Base-by-base conservation (phyloP, 495 filamentous ascomycete genomes). In the Neurospora sublineolata region DNA sequence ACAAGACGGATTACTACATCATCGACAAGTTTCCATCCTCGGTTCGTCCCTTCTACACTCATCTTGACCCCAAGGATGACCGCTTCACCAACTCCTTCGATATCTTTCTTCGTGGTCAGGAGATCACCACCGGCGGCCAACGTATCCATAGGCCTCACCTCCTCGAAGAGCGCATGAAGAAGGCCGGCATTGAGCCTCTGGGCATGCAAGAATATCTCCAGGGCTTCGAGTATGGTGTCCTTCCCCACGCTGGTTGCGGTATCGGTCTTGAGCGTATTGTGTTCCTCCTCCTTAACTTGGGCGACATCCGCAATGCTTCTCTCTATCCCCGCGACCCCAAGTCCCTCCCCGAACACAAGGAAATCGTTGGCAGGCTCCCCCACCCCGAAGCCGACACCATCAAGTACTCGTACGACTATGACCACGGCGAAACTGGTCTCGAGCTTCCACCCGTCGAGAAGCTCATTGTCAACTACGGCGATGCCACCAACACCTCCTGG, bases 21-120 rank as follows among this genome's bases (percentile, higher is more conserved):
- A 88, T 97, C 69, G 94, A 97, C 87, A 97, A 97, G 76, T 97
- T 97, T 80, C 94, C 94, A 14, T 82, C 86, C 2, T 88, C 89
- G 11, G 94, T 91, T 8, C 87, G 94, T 41, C 94, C 94, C 3
- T 97, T 97, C 82, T 97, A 97, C 75, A 91, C 94, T n/a, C 94
- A 97, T 87, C 92, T 92, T 1, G 94, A 97, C 70, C 86, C 92
- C 3, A 81, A 89, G 11, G 89, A 97, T 75, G 81, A 87, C 9
- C 84, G 84, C 3, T 85, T 86, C 76, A 97, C 94, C 52, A 97
- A 97, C 81, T 96, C 94, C 0, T 97, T 97, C 74, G 94, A 97
- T 80, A 94, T 97, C 76, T 97, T 97, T 82, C 86, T 97, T 69
- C 92, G 94, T 12, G 94, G 94, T 6, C 94, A 97, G 77, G 94